A percentile compares a stretch with the other conserved stretches of the same genome.
Conservation (phyloP, 1,139 yeast species). For the Magnusiomyces ingens region DNA sequence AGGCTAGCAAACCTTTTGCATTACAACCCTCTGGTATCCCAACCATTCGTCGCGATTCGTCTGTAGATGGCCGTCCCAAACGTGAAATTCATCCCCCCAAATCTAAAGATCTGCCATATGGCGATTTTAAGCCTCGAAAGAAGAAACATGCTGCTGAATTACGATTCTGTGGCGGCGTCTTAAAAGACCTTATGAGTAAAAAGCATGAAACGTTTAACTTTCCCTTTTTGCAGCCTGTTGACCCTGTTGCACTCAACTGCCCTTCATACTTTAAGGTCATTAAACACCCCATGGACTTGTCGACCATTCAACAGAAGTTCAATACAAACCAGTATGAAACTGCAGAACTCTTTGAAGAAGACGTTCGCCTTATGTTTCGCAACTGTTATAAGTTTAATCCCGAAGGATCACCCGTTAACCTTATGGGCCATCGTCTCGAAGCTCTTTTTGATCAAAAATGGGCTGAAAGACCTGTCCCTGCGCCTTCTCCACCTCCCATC, state of each 20-base stretch:
- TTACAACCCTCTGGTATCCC: constrained; percentile 45
- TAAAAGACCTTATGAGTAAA: constrained; percentile 76
- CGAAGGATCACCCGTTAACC: constrained; percentile 88
- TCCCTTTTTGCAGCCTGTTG: constrained; percentile 92
- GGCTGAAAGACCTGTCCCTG: constrained; percentile 81
- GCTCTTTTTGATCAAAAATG: constrained; percentile 80
- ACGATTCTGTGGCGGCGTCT: constrained; percentile 73
- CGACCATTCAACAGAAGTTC: constrained; percentile 74
- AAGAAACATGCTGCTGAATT: constrained; percentile 89
- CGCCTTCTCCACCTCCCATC: constrained; percentile 46
- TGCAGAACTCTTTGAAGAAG: constrained; percentile 81
- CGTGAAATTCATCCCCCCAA: constrained; percentile 96
- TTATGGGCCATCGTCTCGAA: constrained; percentile 91
- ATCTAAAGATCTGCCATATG: constrained; percentile 84
- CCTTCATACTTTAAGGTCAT: constrained; percentile 83
- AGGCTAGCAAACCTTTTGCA: constrained; percentile 27
- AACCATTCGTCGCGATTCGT: constrained; percentile 55
- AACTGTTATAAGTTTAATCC: constrained; percentile 94
- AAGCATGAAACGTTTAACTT: constrained; percentile 79
- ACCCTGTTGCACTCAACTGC: constrained; percentile 86
- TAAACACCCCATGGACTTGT: constrained; percentile 91
- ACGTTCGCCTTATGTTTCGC: constrained; percentile 71
- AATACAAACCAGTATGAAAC: constrained; percentile 82
- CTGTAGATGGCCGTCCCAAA: constrained; percentile 73
- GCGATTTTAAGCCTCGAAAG: constrained; percentile 74